Percentiles rank a stretch among this genome's conserved stretches.
Evolutionary conservation across 2,329 filamentous ascomycete species (phyloP).

Genomic region (Cladorrhinum sp.): DNA sequence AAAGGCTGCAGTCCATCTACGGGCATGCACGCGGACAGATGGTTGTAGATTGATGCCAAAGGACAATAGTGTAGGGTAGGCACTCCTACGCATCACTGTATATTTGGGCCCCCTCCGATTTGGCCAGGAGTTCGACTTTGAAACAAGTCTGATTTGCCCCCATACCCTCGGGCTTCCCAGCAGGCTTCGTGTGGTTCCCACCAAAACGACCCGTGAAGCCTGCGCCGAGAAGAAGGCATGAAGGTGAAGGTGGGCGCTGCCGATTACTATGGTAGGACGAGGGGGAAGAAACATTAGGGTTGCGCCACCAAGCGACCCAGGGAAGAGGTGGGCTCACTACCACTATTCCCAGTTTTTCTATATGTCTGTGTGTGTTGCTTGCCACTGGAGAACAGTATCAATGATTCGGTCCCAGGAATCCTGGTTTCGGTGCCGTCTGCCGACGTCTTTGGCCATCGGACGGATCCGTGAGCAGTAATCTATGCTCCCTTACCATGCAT

Average conservation of each 20-base stretch:
- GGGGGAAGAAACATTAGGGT: not conserved
- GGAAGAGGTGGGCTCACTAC: too few relatives aligned
- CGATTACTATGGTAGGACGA: not conserved
- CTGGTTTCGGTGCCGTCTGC: not conserved
- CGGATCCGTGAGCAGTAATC: not conserved
- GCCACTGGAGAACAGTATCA: not conserved
- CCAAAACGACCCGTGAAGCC: too few relatives aligned
- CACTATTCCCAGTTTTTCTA: not conserved
- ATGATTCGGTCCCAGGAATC: not conserved
- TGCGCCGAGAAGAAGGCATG: not conserved
- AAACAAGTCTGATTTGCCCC: too few relatives aligned
- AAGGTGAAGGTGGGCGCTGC: not conserved
- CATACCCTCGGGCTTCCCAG: too few relatives aligned
- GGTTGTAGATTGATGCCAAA: too few relatives aligned
- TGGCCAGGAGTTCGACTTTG: too few relatives aligned
- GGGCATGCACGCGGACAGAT: not conserved
- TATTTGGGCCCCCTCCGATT: too few relatives aligned
- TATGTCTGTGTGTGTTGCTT: not conserved
- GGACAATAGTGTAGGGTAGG: too few relatives aligned
- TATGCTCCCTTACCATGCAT: too few relatives aligned
- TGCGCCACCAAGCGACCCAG: not conserved
- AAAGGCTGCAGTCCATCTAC: not conserved
- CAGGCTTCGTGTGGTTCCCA: too few relatives aligned
- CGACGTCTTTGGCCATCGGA: not conserved
- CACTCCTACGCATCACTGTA: too few relatives aligned